phyloP scores from a whole-genome alignment of 352 stramenopile species.

The Ophiocytium majus region DNA sequence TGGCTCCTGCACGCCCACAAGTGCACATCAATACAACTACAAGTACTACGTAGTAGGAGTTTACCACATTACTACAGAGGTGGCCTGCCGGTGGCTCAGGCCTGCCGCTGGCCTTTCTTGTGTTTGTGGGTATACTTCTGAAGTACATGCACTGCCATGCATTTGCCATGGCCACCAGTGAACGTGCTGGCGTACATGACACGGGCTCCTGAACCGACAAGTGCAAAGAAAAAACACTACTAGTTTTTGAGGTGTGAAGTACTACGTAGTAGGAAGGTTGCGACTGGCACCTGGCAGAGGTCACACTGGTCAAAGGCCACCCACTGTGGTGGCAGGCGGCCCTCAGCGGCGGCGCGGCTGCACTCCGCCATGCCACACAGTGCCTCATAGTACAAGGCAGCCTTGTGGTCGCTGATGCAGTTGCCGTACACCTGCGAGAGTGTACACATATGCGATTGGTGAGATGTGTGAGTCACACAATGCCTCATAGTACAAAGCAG shows the following conservation, averaged over 20 bases:
- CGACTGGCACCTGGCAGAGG: no score
- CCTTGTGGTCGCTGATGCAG: not conserved
- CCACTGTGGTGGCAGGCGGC: conserved; percentile 41
- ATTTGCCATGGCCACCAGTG: not conserved
- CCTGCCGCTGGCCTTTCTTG: no score
- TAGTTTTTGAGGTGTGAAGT: not conserved
- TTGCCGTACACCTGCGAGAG: conserved; percentile 1
- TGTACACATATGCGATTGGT: no score
- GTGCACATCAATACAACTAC: no score
- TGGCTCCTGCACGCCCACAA: no score
- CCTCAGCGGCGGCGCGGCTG: conserved; percentile 32
- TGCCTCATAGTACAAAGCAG: conserved; percentile 35
- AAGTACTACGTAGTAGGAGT: no score
- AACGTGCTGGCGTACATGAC: not conserved
- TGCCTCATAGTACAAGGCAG: conserved; percentile 36
- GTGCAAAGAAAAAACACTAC: not conserved
- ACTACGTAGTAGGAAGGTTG: no score
- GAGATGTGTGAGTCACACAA: no score
- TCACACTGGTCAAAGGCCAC: conserved; percentile 34
- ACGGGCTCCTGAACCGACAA: not conserved
- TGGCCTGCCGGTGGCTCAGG: no score
- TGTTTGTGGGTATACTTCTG: not conserved
- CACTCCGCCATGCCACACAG: conserved; percentile 45
- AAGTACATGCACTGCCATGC: no score
- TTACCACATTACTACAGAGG: no score